Percentiles rank a stretch among this genome's conserved stretches.
These are phyloP conservation scores for Arabis hirsuta DNA, from an alignment of 345 rosid species.

Conservation along the genomic window DNA sequence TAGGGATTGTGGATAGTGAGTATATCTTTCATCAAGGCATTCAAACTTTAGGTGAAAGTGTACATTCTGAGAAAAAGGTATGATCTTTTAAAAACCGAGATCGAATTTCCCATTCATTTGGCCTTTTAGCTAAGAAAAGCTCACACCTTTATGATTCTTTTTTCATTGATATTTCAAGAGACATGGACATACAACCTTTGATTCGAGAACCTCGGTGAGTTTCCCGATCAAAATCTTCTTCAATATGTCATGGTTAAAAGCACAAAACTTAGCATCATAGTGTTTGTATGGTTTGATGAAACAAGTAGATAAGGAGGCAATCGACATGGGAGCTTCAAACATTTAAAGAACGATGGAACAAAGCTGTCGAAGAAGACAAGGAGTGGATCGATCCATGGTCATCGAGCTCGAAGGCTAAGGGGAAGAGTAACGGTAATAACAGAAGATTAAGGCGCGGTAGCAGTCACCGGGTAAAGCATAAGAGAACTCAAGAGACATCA, in stretches of 20 bases:
- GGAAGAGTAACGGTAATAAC: conserved; percentile 39
- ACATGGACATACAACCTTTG: conserved; percentile 45
- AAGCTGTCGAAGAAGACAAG: conserved; percentile 68
- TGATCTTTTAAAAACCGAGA: background rate
- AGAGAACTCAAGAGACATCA: conserved; percentile 31
- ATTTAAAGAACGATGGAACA: conserved; percentile 79
- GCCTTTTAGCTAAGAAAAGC: conserved; percentile 1
- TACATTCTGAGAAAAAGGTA: conserved; percentile 57
- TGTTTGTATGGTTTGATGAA: conserved; percentile 21
- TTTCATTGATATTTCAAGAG: conserved; percentile 41
- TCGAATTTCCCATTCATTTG: background rate
- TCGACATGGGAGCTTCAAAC: conserved; percentile 83
- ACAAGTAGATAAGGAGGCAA: conserved; percentile 83
- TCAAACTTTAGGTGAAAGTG: conserved; percentile 82
- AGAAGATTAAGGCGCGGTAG: conserved; percentile 37
- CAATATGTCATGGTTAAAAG: background rate
- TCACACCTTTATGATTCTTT: conserved; percentile 21
- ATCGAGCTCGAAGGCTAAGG: conserved; percentile 27
- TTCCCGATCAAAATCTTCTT: background rate
- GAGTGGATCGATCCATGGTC: conserved; percentile 72
- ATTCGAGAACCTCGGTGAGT: conserved; percentile 72
- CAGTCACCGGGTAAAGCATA: conserved; percentile 30
- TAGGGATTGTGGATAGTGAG: conserved; percentile 88
- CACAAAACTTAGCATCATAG: background rate
- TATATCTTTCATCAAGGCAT: conserved; percentile 87